Base-by-base conservation (phyloP, 2,329 filamentous ascomycete species). In the Beauveria scarabaeidicola region DNA sequence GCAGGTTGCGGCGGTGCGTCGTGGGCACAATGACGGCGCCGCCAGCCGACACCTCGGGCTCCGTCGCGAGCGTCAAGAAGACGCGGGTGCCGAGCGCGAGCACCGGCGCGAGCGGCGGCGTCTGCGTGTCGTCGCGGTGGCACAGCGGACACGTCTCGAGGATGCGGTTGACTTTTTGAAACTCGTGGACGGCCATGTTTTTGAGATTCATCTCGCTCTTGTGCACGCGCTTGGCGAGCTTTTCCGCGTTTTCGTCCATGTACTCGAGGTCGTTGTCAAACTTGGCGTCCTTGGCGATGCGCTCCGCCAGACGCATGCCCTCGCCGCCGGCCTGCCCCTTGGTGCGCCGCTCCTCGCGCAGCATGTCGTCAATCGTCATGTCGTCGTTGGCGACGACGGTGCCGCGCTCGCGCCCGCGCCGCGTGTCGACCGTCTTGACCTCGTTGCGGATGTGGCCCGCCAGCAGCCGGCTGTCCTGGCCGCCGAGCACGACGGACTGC, bases 331-430 rank as follows among this genome's bases (percentile, higher is more conserved):
- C 78, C 68, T 90, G 85, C 17, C 87, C 87, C 61, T 86, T 87
- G 5, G 90, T 97, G 58, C 93, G 87, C 40, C 90, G 85, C 74
- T 99, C 94, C 73, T 97, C 92, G 29, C 91, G 86, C 19, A 99
- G 85, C 94, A 99, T 99, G 72, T 99, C 94, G 58, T 96, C 91
- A 62, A 99, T 89, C 32, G 80, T 87, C 91, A 99, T 97, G 67
- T 97, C 91, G 57, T 95, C 89, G 69, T 97, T 97, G 64, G 94
- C 91, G 66, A 90, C 85, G 6, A 99, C 89, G 8, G 86, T 81
- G 1, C 93, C 94, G 58, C 92, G 85, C 72, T 96, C 92, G 6
- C 84, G 82, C 3, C 92, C 93, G 52, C 92, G 85, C 69, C 89
- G 94, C 61, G 85, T 96, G 27, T 87, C 84, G 8, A 97, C 78